Conservation (phyloP, 1,139 yeast genomes). For the Geotrichum klebahnii region DNA sequence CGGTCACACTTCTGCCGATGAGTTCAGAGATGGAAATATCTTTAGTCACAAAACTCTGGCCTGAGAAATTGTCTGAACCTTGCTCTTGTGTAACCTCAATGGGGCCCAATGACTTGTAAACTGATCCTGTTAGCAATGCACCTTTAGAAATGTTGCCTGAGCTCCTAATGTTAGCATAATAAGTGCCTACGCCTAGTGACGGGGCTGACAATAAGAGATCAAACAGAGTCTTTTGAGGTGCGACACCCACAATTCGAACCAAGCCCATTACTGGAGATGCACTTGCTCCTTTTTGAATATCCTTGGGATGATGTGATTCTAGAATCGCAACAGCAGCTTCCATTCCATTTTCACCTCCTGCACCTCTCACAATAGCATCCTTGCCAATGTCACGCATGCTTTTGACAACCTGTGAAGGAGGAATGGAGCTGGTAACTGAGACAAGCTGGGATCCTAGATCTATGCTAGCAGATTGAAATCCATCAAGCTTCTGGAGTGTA, state of each 20-base stretch:
- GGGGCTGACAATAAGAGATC: constrained; percentile 68
- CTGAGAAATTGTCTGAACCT: constrained; percentile 37
- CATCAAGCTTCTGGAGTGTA: constrained; percentile 46
- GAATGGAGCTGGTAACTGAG: constrained; percentile 56
- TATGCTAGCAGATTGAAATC: constrained; percentile 47
- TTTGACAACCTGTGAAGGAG: constrained; percentile 66
- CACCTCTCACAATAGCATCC: constrained; percentile 88
- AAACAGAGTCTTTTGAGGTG: constrained; percentile 49
- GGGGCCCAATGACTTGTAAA: constrained; percentile 39
- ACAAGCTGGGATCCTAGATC: constrained; percentile 57
- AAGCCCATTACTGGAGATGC: constrained; percentile 69
- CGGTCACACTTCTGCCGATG: constrained; percentile 76
- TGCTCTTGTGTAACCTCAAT: constrained; percentile 42
- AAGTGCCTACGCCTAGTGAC: constrained; percentile 47
- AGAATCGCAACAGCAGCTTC: constrained; percentile 89
- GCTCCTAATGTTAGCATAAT: constrained; percentile 63
- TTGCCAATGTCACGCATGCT: constrained; percentile 68
- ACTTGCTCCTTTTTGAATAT: constrained; percentile 36
- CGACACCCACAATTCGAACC: constrained; percentile 77
- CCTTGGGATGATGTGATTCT: constrained; percentile 60
- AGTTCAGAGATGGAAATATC: constrained; percentile 53
- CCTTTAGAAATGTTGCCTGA: constrained; percentile 78
- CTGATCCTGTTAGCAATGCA: constrained; percentile 65
- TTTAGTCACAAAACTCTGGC: constrained; percentile 58
- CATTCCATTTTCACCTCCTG: constrained; percentile 63